These are phyloP conservation scores for Cutaneotrichosporon sp. DNA, from an alignment of 1,284 basidiomycete species.

Conservation along the genomic window DNA sequence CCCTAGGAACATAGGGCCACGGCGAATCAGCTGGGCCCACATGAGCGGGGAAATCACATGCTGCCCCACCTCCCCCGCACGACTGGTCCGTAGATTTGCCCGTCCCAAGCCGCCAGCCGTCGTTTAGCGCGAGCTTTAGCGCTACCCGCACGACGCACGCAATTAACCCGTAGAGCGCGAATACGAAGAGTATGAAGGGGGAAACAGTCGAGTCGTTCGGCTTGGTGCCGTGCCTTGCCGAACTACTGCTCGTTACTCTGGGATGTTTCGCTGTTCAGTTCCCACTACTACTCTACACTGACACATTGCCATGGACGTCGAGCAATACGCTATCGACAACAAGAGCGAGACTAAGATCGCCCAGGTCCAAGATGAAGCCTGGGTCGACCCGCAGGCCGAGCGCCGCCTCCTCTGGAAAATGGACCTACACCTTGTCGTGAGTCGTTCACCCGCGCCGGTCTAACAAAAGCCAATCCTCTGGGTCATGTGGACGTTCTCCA, in stretches of 20 bases:
- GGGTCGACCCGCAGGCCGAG: constrained; percentile 16
- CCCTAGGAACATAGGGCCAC: not conserved
- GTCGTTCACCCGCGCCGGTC: not conserved
- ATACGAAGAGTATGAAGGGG: not conserved
- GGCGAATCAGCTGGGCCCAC: not conserved
- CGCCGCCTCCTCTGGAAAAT: constrained; percentile 21
- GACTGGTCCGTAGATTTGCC: not conserved
- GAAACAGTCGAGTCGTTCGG: no score
- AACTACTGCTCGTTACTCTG: not conserved
- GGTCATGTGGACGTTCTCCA: constrained; percentile 28
- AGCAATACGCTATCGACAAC: not conserved
- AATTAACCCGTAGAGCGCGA: not conserved
- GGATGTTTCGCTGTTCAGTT: not conserved
- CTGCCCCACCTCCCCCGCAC: not conserved
- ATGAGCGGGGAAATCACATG: not conserved
- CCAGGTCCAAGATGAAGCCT: not conserved
- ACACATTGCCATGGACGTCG: not conserved
- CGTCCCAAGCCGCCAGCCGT: no score
- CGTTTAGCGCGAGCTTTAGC: no score
- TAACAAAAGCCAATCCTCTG: constrained; percentile 22
- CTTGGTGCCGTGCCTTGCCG: not conserved
- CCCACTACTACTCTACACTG: not conserved
- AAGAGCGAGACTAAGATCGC: not conserved
- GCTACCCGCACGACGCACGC: no score
- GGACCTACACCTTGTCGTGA: constrained; percentile 20